Conservation (phyloP, 305 asterid species). For the Plantago coronopus region DNA sequence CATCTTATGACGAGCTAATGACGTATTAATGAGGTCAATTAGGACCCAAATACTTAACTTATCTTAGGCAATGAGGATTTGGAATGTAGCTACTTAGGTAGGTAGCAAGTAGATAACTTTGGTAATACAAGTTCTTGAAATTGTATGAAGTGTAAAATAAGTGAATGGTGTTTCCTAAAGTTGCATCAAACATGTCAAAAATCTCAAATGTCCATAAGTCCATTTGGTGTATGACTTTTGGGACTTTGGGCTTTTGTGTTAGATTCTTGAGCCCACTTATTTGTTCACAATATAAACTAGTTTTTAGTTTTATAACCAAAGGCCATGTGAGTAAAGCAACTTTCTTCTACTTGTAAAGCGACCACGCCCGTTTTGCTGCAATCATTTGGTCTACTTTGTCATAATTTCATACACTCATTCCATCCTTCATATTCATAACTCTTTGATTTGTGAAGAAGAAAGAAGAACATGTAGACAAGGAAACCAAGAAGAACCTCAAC, state of each 20-base stretch:
- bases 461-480: too few species aligned
- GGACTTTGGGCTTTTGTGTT: slow-evolving; percentile 17
- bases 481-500: too few species aligned
- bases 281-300: too few species aligned
- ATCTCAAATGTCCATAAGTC: background rate
- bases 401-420: slow-evolving; percentile 30
- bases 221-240: slow-evolving; percentile 14
- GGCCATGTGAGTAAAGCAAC: slow-evolving; percentile 33
- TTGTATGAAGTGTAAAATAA: background rate
- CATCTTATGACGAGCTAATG: too few species aligned
- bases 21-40: too few species aligned
- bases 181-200: slow-evolving; percentile 8
- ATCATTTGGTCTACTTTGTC: slow-evolving; percentile 62
- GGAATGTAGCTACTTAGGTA: too few species aligned
- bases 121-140: background rate
- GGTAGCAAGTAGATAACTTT: background rate
- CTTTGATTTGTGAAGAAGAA: slow-evolving; percentile 6
- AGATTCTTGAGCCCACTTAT: slow-evolving; percentile 24
- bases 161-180: slow-evolving; percentile 5
- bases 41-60: too few species aligned
- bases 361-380: slow-evolving; percentile 59
- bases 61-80: too few species aligned
- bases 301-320: slow-evolving; percentile 29
- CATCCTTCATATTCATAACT: background rate
- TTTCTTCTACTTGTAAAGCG: slow-evolving; percentile 31